phyloP scores from a whole-genome alignment of 2,329 filamentous ascomycete genomes.

The Pseudocercospora eumusae region DNA sequence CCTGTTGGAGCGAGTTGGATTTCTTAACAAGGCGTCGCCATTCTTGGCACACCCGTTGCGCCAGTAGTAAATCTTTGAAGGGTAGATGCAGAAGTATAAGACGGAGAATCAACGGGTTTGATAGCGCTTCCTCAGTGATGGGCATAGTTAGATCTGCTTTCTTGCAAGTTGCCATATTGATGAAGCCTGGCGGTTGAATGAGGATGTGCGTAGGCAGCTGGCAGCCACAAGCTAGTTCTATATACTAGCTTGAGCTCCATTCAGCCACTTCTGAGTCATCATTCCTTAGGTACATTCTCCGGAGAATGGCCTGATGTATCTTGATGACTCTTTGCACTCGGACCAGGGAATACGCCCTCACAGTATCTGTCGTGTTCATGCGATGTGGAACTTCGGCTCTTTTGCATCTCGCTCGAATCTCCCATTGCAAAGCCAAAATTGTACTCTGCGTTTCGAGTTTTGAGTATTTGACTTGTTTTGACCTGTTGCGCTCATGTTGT shows the following conservation, averaged over 20 bases:
- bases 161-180: neutral
- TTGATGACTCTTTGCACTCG: neutral
- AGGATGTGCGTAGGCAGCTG: neutral
- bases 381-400: no score
- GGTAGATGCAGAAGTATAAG: neutral
- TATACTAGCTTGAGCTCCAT: neutral
- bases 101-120: neutral
- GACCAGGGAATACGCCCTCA: neutral
- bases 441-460: no score
- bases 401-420: no score
- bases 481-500: neutral
- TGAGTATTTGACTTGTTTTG: neutral
- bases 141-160: neutral
- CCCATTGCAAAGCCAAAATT: no score
- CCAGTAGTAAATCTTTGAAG: neutral
- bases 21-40: conserved; percentile 6
- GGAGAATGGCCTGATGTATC: neutral
- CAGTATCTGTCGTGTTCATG: neutral
- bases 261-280: neutral
- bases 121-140: neutral
- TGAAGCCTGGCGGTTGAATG: neutral
- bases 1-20: neutral
- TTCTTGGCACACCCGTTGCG: conserved; percentile 1
- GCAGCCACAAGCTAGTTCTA: neutral
- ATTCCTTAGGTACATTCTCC: neutral